These are phyloP conservation scores for Thraustochytrium striatum DNA, from an alignment of 352 stramenopile species.

Conservation along the genomic window DNA sequence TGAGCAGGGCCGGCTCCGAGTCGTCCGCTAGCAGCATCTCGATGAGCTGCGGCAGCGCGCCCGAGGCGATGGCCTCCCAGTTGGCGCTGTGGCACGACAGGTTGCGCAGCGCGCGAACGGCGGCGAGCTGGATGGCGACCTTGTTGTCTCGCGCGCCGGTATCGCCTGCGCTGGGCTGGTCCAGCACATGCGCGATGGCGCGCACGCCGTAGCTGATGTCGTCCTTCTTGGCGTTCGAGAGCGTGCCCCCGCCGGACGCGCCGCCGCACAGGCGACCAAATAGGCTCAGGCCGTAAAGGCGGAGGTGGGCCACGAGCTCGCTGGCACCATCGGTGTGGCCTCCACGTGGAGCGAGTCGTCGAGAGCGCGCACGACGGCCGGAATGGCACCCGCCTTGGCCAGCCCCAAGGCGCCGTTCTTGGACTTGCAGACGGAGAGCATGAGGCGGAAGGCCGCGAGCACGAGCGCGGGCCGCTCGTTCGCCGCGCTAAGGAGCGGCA, in stretches of 20 bases:
- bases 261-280: conserved; percentile 37
- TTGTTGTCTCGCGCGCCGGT: neutral
- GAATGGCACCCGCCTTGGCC: conserved; percentile 6
- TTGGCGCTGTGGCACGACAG: conserved; percentile 39
- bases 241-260: neutral
- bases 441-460: conserved; percentile 23
- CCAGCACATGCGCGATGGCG: conserved; percentile 26
- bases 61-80: conserved; percentile 29
- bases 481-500: neutral
- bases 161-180: neutral
- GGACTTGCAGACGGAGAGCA: conserved; percentile 36
- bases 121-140: conserved; percentile 30
- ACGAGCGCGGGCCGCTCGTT: conserved; percentile 21
- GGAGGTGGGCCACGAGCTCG: conserved; percentile 25
- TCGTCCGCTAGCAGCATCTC: conserved; percentile 31
- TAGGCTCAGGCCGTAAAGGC: conserved; percentile 15
- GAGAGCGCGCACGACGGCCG: conserved; percentile 21
- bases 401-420: neutral
- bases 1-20: conserved; percentile 22
- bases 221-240: conserved; percentile 16
- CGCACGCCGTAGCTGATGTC: conserved; percentile 30
- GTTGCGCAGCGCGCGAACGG: conserved; percentile 16
- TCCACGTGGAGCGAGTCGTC: conserved; percentile 26
- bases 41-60: conserved; percentile 35
- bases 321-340: neutral